A percentile compares a stretch with the other conserved stretches of the same genome.
Conservation (phyloP, 208 protist species). For the Acanthamoeba triangularis region DNA sequence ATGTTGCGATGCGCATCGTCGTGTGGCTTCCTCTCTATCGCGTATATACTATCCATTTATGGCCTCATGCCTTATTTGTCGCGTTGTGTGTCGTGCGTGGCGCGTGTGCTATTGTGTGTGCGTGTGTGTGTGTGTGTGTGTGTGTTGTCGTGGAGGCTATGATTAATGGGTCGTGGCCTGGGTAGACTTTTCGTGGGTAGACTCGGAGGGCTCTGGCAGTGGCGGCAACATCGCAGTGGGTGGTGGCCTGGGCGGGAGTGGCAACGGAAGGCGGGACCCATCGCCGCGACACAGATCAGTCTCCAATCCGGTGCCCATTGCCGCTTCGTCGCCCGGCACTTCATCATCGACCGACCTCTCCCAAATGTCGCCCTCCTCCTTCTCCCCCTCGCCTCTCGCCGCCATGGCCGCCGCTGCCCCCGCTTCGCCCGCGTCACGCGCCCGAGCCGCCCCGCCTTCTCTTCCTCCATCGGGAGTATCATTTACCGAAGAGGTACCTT, state of each 20-base stretch:
- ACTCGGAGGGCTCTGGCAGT: neutral
- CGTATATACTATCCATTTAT: too few species aligned
- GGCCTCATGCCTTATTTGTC: too few species aligned
- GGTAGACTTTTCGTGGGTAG: slow-evolving; percentile 39
- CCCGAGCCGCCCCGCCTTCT: neutral
- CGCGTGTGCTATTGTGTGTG: too few species aligned
- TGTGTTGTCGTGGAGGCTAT: neutral
- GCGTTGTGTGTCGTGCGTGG: too few species aligned
- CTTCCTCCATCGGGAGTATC: neutral
- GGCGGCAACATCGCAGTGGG: neutral
- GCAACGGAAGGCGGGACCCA: neutral
- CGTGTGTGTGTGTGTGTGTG: too few species aligned
- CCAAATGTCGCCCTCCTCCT: slow-evolving; percentile 21
- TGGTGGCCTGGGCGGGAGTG: neutral
- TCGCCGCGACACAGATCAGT: neutral
- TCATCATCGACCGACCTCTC: slow-evolving; percentile 7
- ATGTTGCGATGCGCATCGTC: too few species aligned
- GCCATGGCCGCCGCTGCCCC: neutral
- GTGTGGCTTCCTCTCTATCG: too few species aligned
- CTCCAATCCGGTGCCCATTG: slow-evolving; percentile 49
- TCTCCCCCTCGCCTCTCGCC: neutral
- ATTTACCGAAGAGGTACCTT: neutral
- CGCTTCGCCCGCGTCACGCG: neutral
- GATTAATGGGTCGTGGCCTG: neutral
- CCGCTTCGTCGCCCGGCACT: neutral